A percentile compares a stretch with the other conserved stretches of the same genome.
phyloP scores from a whole-genome alignment of 1,284 basidiomycete genomes.

The Fomitiporia mediterranea region DNA sequence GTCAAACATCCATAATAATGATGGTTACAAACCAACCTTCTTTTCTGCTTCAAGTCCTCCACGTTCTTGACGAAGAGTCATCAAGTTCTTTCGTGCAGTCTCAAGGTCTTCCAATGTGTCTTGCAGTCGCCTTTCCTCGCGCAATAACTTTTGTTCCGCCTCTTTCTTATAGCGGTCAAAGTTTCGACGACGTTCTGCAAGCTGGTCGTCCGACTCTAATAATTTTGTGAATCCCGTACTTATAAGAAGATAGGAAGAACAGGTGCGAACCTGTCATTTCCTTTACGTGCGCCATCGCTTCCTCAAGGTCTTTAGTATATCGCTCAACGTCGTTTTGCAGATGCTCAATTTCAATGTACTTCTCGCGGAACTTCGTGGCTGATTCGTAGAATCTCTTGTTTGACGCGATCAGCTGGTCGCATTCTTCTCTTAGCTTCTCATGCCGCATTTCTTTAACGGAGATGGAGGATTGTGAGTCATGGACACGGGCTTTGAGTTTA shows the following conservation, averaged over 20 bases:
- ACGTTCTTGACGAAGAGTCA: slow-evolving; percentile 51
- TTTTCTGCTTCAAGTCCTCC: slow-evolving; percentile 63
- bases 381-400: slow-evolving; percentile 84
- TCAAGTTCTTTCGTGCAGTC: slow-evolving; percentile 50
- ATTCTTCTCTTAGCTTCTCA: slow-evolving; percentile 64
- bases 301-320: slow-evolving; percentile 51
- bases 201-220: slow-evolving; percentile 74
- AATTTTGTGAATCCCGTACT: neutral
- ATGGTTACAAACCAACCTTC: slow-evolving; percentile 40
- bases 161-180: slow-evolving; percentile 64
- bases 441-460: slow-evolving; percentile 71
- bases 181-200: slow-evolving; percentile 62
- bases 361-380: slow-evolving; percentile 80
- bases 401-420: slow-evolving; percentile 62
- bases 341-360: slow-evolving; percentile 61
- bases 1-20: neutral
- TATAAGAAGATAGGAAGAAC: neutral
- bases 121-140: slow-evolving; percentile 47
- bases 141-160: slow-evolving; percentile 46
- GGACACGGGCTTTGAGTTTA: slow-evolving; percentile 69
- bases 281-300: slow-evolving; percentile 65
- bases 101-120: slow-evolving; percentile 61
- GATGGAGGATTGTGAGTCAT: slow-evolving; percentile 59
- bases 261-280: slow-evolving; percentile 60
- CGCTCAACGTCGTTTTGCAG: slow-evolving; percentile 62